These are phyloP conservation scores for Fomitopsis schrenkii DNA, from an alignment of 1,284 basidiomycete species.

Conservation along the genomic window DNA sequence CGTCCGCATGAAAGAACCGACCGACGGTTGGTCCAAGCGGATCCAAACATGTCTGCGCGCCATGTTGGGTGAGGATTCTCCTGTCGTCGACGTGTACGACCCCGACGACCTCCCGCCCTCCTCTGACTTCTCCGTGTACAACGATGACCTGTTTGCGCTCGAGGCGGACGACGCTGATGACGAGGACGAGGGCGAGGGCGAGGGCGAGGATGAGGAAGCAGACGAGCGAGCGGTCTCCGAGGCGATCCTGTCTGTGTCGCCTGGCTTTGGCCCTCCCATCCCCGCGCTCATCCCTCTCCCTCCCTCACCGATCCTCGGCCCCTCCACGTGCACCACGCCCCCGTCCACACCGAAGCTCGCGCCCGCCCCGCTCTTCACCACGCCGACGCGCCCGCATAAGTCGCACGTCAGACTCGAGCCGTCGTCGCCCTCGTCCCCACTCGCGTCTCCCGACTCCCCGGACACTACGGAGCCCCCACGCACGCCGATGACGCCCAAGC, in stretches of 20 bases:
- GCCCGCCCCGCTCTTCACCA: slow-evolving; percentile 10
- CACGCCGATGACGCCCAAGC: slow-evolving; percentile 20
- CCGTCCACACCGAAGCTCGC: slow-evolving; percentile 16
- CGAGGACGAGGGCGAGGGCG: slow-evolving; percentile 11
- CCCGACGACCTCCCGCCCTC: slow-evolving; percentile 10
- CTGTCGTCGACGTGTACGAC: slow-evolving; percentile 12
- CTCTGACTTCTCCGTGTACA: background rate
- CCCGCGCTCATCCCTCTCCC: slow-evolving; percentile 6
- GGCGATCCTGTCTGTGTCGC: slow-evolving; percentile 1
- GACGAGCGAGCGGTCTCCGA: slow-evolving; percentile 9
- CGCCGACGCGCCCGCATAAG: slow-evolving; percentile 34
- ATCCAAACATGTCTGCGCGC: slow-evolving; percentile 17
- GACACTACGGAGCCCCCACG: background rate
- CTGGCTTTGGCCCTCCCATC: slow-evolving; percentile 4
- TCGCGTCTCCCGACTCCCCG: slow-evolving; percentile 1
- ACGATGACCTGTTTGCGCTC: slow-evolving; percentile 1
- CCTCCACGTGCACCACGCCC: slow-evolving; percentile 10
- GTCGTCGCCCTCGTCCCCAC: slow-evolving; percentile 16
- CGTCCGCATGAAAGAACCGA: slow-evolving; percentile 34
- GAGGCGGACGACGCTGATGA: slow-evolving; percentile 11
- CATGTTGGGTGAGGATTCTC: slow-evolving; percentile 8
- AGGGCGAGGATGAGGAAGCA: slow-evolving; percentile 4
- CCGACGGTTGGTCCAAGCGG: slow-evolving; percentile 44
- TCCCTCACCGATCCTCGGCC: slow-evolving; percentile 13
- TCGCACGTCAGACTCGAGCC: slow-evolving; percentile 8